These are phyloP conservation scores for Nakazawaea ishiwadae DNA, from an alignment of 805 yeast genomes.

Conservation along the genomic window DNA sequence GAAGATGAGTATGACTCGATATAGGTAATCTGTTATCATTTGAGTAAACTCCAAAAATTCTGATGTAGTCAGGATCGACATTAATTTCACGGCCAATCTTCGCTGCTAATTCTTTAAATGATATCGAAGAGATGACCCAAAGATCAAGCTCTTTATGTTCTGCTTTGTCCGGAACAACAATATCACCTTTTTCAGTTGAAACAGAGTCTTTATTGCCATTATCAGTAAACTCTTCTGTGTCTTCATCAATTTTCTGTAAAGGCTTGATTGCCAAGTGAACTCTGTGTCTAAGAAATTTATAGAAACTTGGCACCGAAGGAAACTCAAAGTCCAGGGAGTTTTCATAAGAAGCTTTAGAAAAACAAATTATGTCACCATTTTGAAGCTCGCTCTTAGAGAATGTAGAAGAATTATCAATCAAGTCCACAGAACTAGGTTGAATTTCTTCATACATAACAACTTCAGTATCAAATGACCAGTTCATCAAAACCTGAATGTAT, in stretches of 20 bases:
- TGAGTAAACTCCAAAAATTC: slow-evolving; percentile 58
- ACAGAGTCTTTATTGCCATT: slow-evolving; percentile 13
- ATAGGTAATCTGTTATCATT: slow-evolving; percentile 52
- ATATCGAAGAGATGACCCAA: slow-evolving; percentile 63
- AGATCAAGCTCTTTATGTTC: slow-evolving; percentile 37
- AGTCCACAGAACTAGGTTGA: slow-evolving; percentile 46
- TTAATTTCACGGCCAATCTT: slow-evolving; percentile 51
- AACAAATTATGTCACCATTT: slow-evolving; percentile 62
- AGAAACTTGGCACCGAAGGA: slow-evolving; percentile 40
- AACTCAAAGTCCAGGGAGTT: slow-evolving; percentile 16
- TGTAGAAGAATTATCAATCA: slow-evolving; percentile 32
- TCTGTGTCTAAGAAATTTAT: slow-evolving; percentile 52
- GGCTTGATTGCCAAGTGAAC: slow-evolving; percentile 53
- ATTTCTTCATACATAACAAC: slow-evolving; percentile 56
- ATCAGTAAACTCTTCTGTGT: slow-evolving; percentile 39
- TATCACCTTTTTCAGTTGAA: slow-evolving; percentile 13
- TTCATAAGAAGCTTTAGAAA: slow-evolving; percentile 18
- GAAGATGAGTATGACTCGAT: slow-evolving; percentile 30
- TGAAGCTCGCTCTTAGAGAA: slow-evolving; percentile 55
- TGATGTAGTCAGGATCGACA: slow-evolving; percentile 55
- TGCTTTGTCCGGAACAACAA: slow-evolving; percentile 8
- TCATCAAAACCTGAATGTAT: slow-evolving; percentile 36
- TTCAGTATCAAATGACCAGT: slow-evolving; percentile 28
- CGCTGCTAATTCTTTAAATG: slow-evolving; percentile 56
- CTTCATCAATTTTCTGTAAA: slow-evolving; percentile 32